A percentile compares a stretch with the other conserved stretches of the same genome.
Evolutionary conservation across 768 basidiomycete species (phyloP).

Genomic region (Coprinopsis cinerea): DNA sequence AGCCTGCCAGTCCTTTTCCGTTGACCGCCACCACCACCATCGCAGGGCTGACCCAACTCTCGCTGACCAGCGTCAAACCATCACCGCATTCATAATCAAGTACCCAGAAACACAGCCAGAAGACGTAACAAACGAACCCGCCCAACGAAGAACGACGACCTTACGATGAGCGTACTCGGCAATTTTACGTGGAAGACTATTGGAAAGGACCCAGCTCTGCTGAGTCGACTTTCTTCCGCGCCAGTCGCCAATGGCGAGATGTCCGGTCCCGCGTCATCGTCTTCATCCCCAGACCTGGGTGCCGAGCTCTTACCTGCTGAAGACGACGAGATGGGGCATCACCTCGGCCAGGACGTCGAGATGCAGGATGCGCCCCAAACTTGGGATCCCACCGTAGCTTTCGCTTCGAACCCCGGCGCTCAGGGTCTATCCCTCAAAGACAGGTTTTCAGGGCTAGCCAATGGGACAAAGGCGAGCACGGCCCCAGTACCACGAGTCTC

Average conservation of each 20-base stretch:
- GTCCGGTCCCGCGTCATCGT: conserved; percentile 16
- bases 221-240: conserved; percentile 42
- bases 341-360: no score
- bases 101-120: no score
- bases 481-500: no score
- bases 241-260: conserved; percentile 3
- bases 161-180: conserved; percentile 17
- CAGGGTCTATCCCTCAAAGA: no score
- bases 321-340: background rate
- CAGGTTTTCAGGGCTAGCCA: no score
- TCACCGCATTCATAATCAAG: no score
- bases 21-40: background rate
- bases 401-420: background rate
- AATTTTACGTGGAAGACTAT: conserved; percentile 47
- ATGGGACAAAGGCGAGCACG: no score
- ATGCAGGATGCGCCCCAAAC: no score
- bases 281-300: conserved; percentile 14
- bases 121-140: no score
- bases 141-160: no score
- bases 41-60: background rate
- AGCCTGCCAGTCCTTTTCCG: background rate
- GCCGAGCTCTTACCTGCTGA: conserved; percentile 9
- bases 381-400: background rate
- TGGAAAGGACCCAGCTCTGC: conserved; percentile 46
- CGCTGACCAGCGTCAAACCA: no score